A percentile compares a stretch with the other conserved stretches of the same genome.
Evolutionary conservation across 176 grass and related monocot genomes (phyloP).

Genomic region (Carex littledalei): DNA sequence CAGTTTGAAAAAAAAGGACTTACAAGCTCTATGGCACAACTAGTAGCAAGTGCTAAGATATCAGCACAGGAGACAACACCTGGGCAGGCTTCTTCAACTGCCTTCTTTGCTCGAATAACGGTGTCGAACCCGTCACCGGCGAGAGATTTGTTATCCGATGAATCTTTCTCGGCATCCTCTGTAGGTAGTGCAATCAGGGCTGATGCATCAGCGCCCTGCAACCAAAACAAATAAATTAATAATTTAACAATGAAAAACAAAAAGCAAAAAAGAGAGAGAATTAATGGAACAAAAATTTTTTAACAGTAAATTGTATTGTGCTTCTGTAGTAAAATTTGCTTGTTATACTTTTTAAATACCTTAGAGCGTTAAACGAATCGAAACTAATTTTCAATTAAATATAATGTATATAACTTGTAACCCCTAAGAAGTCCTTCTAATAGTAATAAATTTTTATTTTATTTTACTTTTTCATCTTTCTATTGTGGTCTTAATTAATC

Average conservation of each 20-base stretch:
- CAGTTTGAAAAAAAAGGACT: slow-evolving; percentile 3
- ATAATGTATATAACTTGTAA: background rate
- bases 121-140: slow-evolving; percentile 91
- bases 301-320: background rate
- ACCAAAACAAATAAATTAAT: background rate
- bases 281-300: background rate
- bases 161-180: slow-evolving; percentile 72
- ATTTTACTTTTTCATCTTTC: background rate
- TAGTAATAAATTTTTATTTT: background rate
- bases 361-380: background rate
- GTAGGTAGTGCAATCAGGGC: slow-evolving; percentile 39
- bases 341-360: background rate
- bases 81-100: slow-evolving; percentile 56
- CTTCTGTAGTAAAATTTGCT: background rate
- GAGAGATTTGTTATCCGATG: slow-evolving; percentile 63
- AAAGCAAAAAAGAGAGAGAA: background rate
- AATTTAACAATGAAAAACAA: background rate
- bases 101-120: slow-evolving; percentile 44
- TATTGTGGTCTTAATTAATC: background rate
- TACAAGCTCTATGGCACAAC: slow-evolving; percentile 58
- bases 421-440: background rate
- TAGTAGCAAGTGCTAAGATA: slow-evolving; percentile 60
- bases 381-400: slow-evolving; percentile 1
- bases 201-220: slow-evolving; percentile 60
- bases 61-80: slow-evolving; percentile 79